Conservation (phyloP, 2,329 filamentous ascomycete species). For the Didymellaceae sp. region DNA sequence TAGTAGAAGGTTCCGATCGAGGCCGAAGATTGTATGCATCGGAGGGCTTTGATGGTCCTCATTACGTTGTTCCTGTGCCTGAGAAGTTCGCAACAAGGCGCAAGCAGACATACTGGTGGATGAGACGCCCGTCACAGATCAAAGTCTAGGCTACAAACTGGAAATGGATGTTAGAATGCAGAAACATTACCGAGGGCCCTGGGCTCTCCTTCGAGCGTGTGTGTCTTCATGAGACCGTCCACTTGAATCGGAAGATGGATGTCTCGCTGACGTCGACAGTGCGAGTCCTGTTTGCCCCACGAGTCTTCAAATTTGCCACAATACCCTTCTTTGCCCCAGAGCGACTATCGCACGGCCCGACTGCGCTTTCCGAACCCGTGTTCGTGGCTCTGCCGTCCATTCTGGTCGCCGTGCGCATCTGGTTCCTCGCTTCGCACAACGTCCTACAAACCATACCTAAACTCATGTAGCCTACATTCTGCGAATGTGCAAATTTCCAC, state of each 20-base stretch:
- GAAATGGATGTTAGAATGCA: too few relatives aligned
- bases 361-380: not conserved
- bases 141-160: too few relatives aligned
- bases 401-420: slow-evolving; percentile 17
- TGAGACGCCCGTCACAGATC: slow-evolving; percentile 10
- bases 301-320: too few relatives aligned
- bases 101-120: slow-evolving; percentile 15
- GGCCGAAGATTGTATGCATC: slow-evolving; percentile 12
- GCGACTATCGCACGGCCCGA: not conserved
- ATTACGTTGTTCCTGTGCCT: slow-evolving; percentile 8
- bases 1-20: slow-evolving; percentile 15
- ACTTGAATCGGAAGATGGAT: too few relatives aligned
- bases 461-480: not conserved
- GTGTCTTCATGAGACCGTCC: too few relatives aligned
- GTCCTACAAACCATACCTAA: not conserved
- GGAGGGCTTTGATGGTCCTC: slow-evolving; percentile 10
- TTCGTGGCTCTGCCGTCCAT: slow-evolving; percentile 9
- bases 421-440: slow-evolving; percentile 13
- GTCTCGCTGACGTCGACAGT: too few relatives aligned
- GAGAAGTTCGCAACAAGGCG: slow-evolving; percentile 14
- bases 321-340: too few relatives aligned
- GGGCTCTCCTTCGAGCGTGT: too few relatives aligned
- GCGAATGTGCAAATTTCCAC: slow-evolving; percentile 11
- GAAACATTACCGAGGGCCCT: too few relatives aligned
- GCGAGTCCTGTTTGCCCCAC: too few relatives aligned